Evolutionary conservation across 2,329 filamentous ascomycete species (phyloP).

Genomic region (Fusarium equiseti): DNA sequence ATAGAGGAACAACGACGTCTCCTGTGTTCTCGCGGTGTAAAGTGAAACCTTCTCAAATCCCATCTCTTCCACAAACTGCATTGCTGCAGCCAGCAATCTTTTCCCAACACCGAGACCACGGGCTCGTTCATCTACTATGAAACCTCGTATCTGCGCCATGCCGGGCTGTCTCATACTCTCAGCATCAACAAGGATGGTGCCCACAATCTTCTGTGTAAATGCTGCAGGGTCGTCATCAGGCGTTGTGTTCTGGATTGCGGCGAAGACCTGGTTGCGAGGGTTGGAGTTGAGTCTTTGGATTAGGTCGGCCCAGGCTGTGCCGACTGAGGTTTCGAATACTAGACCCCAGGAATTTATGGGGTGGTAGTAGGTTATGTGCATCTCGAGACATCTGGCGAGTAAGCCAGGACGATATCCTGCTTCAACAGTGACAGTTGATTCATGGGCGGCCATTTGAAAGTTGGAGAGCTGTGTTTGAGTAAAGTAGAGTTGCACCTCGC

Average conservation of each 20-base stretch:
- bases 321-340: conserved; percentile 25
- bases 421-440: conserved; percentile 3
- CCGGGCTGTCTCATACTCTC: conserved; percentile 3
- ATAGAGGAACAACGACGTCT: conserved; percentile 16
- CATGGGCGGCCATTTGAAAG: not conserved
- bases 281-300: conserved; percentile 24
- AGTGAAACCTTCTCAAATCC: conserved; percentile 22
- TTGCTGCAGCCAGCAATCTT: conserved; percentile 6
- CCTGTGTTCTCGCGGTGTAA: conserved; percentile 12
- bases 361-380: conserved; percentile 35
- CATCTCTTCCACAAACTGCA: conserved; percentile 23
- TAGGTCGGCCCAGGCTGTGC: conserved; percentile 30
- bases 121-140: conserved; percentile 31
- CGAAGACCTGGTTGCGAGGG: conserved; percentile 27
- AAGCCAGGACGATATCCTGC: conserved; percentile 34
- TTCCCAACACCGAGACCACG: conserved; percentile 28
- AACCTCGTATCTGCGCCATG: conserved; percentile 29
- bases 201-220: conserved; percentile 25
- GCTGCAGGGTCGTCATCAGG: not conserved
- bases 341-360: conserved; percentile 27
- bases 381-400: conserved; percentile 29
- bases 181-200: conserved; percentile 20
- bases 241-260: not conserved
- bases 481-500: too few species aligned
- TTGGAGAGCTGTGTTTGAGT: not conserved